Evolutionary conservation across 2,329 filamentous ascomycete species (phyloP), one percentile per base, ranked within the genome.

Genomic region (Septoria petroselini): DNA sequence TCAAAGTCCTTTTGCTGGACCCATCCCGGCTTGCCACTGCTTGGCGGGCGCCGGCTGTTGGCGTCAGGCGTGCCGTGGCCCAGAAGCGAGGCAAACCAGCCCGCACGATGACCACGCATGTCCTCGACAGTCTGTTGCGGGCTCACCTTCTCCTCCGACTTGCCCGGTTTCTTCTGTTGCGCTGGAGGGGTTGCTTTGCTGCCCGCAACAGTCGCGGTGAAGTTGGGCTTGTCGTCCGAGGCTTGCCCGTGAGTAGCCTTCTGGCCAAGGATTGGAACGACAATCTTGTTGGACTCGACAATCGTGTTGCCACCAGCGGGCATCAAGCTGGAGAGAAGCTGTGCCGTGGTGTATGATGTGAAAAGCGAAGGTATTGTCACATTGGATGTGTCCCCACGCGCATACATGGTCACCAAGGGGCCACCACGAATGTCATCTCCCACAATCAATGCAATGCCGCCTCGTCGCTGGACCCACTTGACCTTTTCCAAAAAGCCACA

Each of bases 401-500:
- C 93, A 68, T 95, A 97, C 93, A 98, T 98, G 61, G 94, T 93
- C 42, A 97, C 88, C 54, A 98, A 73, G 29, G 86, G 86, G 3
- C 90, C 91, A 37, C 91, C 91, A 54, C 88, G 86, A 50, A 88
- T 85, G 68, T 96, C 87, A 68, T 98, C 93, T 19, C 93, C 93
- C 2, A 98, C 91, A 58, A 98, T 94, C 53, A 98, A 76, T 29
- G 88, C 93, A 52, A 90, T 79, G 15, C 86, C 93, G 18, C 93
- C 93, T 64, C 93, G 82, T 54, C 90, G 81, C 68, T 98, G 93
- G 9, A 87, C 89, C 93, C 93, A 98, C 73, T 94, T 91, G 57
- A 93, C 89, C 71, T 98, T 98, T 66, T 97, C 91, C 53, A 96
- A 71, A 68, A 98, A 98, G 4, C 93, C 93, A 69, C 93, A 98